These are phyloP conservation scores for Neurospora africana DNA, from an alignment of 495 filamentous ascomycete genomes.

Conservation along the genomic window DNA sequence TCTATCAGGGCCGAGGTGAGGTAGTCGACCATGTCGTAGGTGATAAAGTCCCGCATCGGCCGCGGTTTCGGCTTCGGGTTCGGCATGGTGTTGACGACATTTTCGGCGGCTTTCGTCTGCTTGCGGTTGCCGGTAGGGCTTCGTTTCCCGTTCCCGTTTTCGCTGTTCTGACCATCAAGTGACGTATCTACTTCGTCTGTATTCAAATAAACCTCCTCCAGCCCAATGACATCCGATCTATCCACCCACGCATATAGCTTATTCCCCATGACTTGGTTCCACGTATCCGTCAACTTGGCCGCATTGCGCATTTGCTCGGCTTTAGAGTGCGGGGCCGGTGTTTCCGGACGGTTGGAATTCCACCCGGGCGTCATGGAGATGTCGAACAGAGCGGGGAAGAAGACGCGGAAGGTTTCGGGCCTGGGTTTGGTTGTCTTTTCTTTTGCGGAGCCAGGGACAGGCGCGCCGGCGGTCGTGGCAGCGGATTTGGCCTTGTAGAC, in stretches of 20 bases:
- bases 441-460: no score
- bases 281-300: conserved; percentile 19
- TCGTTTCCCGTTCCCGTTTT: neutral
- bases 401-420: conserved; percentile 23
- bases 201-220: neutral
- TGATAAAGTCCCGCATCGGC: conserved; percentile 10
- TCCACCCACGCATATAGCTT: conserved; percentile 21
- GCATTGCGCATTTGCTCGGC: conserved; percentile 29
- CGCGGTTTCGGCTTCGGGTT: neutral
- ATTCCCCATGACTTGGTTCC: conserved; percentile 20
- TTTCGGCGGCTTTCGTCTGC: neutral
- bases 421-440: neutral
- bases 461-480: no score
- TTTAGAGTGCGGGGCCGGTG: conserved; percentile 16
- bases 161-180: neutral
- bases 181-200: conserved; percentile 3
- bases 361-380: conserved; percentile 35
- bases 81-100: neutral
- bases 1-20: conserved; percentile 24
- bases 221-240: neutral
- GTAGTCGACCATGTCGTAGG: conserved; percentile 18
- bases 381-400: conserved; percentile 35
- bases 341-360: conserved; percentile 12
- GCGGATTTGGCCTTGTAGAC: neutral
- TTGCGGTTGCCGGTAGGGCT: neutral